phyloP scores from a whole-genome alignment of 768 basidiomycete species.

The Kwoniella europaea region DNA sequence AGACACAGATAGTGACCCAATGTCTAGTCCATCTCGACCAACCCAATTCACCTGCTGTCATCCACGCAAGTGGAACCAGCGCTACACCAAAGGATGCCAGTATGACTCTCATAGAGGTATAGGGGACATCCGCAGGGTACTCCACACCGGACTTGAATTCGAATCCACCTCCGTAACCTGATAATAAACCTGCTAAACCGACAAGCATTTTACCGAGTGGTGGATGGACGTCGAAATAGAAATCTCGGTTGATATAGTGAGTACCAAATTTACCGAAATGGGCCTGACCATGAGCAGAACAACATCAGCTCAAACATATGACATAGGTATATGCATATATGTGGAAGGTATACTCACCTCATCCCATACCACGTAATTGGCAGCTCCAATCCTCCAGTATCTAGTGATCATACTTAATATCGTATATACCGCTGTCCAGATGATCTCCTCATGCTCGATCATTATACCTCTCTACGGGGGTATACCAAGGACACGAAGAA shows the following conservation, averaged over 20 bases:
- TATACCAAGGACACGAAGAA: too few relatives aligned
- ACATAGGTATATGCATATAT: neutral
- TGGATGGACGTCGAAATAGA: constrained; percentile 99
- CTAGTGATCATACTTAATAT: constrained; percentile 93
- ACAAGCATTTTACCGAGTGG: constrained; percentile 99
- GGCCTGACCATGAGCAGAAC: constrained; percentile 61
- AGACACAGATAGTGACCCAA: constrained; percentile 88
- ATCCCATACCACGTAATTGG: constrained; percentile 92
- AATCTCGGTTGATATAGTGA: constrained; percentile 96
- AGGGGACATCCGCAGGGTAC: constrained; percentile 85
- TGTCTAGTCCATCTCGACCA: constrained; percentile 89
- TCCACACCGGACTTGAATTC: constrained; percentile 90
- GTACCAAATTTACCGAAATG: constrained; percentile 99
- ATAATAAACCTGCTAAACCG: constrained; percentile 84
- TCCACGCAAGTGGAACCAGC: constrained; percentile 96
- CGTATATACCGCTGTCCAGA: constrained; percentile 73
- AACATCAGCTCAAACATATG: neutral
- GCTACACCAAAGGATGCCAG: constrained; percentile 91
- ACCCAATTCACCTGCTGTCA: constrained; percentile 89
- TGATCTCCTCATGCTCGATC: constrained; percentile 55
- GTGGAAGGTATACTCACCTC: constrained; percentile 61
- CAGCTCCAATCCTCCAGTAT: constrained; percentile 86
- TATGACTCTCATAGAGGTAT: constrained; percentile 92
- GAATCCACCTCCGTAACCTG: constrained; percentile 88
- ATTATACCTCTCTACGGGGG: constrained; percentile 43